Base-by-base conservation (phyloP, 2,329 filamentous ascomycete species). In the Aotearoamyces nothofagi region DNA sequence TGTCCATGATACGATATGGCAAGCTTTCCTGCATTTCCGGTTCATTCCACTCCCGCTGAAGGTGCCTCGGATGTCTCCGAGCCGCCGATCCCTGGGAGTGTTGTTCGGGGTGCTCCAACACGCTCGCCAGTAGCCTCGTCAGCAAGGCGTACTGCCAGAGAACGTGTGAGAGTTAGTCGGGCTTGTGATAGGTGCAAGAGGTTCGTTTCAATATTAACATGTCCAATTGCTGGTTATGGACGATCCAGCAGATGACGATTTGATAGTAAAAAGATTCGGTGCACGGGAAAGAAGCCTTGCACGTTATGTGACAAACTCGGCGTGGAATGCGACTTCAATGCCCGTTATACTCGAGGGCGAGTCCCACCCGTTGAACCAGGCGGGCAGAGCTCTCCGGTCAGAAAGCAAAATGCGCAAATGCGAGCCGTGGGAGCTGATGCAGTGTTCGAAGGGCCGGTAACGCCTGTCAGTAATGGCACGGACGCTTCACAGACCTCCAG, bases 101-200 rank as follows among this genome's bases (percentile, higher is more conserved):
- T 20, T 20, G 19, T 20, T 8, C 8, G 19, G 7, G 8, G 19
- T 8, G 19, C 19, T 7, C 19, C n/a, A n/a, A n/a, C n/a, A n/a
- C n/a, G n/a, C n/a, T n/a, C 7, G 19, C 19, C 19, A n/a, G 7
- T n/a, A n/a, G 19, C 19, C 19, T 7, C 7, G n/a, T 8, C 19
- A 20, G 8, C 8, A n/a, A 8, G 8, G 8, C 19, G 7, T n/a
- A n/a, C 19, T n/a, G 7, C 19, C 19, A 12, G 16, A 7, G 26
- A 19, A 16, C 20, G 41, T 9, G 34, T 26, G 9, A 32, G 57
- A 28, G 59, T 61, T 27, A 61, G 54, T 33, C 50, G 59, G 15
- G 59, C 59, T 11, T 62, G 59, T 39, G 58, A 62, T 43, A 46
- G 52, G 30, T 63, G 58, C 44, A 62, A 62, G 43, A 57, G 50